phyloP scores from a whole-genome alignment of 164 flowering plant genomes.

The Litsea cubeba region DNA sequence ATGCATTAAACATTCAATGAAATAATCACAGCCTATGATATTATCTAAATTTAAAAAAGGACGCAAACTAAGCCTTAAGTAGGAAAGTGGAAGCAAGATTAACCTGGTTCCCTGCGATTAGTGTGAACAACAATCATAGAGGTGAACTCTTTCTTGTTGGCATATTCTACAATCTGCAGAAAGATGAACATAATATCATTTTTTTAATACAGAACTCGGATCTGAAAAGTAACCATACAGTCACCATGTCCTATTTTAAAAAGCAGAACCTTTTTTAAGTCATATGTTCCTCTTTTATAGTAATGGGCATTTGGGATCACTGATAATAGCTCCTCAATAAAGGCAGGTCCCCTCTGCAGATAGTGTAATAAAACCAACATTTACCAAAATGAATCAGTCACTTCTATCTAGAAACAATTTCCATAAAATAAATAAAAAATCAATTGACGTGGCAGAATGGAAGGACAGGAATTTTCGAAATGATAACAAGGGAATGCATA shows the following conservation, averaged over 20 bases:
- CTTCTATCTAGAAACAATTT: neutral
- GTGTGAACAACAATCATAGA: constrained; percentile 87
- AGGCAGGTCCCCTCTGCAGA: constrained; percentile 88
- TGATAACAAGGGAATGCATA: neutral
- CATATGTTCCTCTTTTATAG: constrained; percentile 91
- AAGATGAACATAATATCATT: constrained; percentile 1
- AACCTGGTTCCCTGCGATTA: constrained; percentile 90
- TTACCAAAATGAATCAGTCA: neutral
- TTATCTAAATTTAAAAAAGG: neutral
- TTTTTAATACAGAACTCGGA: neutral
- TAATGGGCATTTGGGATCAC: constrained; percentile 90
- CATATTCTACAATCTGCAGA: constrained; percentile 80
- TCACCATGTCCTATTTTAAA: neutral
- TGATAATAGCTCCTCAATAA: constrained; percentile 64
- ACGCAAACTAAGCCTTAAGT: too few relatives aligned
- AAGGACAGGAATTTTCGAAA: neutral
- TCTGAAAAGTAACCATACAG: neutral
- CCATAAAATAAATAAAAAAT: neutral
- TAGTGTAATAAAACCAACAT: neutral
- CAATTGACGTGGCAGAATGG: neutral
- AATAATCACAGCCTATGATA: neutral
- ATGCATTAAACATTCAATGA: neutral
- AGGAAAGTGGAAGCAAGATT: constrained; percentile 7
- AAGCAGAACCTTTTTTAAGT: constrained; percentile 69
- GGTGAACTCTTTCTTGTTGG: constrained; percentile 71